Conservation (phyloP, 257 asterid species). For the Eustoma russellianum region DNA sequence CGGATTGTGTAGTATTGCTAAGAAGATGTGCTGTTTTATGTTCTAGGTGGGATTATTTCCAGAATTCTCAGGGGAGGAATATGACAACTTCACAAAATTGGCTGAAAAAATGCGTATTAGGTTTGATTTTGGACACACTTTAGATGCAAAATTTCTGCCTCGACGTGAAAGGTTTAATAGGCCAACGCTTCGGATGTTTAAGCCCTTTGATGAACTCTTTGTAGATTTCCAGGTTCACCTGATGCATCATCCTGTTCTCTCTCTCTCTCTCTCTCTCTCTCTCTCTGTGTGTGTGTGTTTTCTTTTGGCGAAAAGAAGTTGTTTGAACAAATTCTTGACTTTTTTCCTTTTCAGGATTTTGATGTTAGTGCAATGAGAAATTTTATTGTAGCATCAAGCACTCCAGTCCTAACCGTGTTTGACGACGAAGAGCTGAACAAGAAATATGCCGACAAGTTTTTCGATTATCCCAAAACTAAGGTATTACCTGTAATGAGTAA, state of each 20-base stretch:
- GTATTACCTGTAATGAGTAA: slow-evolving; percentile 14
- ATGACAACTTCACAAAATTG: slow-evolving; percentile 37
- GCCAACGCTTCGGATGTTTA: slow-evolving; percentile 61
- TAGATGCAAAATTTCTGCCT: slow-evolving; percentile 57
- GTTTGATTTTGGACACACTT: slow-evolving; percentile 57
- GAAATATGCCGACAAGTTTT: slow-evolving; percentile 44
- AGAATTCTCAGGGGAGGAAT: slow-evolving; percentile 53
- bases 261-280: too few relatives aligned
- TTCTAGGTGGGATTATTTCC: too few relatives aligned
- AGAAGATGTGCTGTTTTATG: too few relatives aligned
- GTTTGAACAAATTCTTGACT: background rate
- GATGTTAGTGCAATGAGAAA: slow-evolving; percentile 45
- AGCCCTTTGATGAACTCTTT: slow-evolving; percentile 69
- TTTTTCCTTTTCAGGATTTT: slow-evolving; percentile 41
- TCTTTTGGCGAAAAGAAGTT: background rate
- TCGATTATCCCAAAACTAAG: slow-evolving; percentile 35
- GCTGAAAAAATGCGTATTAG: slow-evolving; percentile 68
- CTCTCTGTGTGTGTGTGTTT: too few relatives aligned
- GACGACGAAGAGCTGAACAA: slow-evolving; percentile 36
- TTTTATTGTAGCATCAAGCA: slow-evolving; percentile 38
- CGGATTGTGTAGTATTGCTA: too few relatives aligned
- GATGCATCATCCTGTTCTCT: too few relatives aligned
- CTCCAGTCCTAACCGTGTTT: slow-evolving; percentile 51
- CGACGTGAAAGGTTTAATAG: slow-evolving; percentile 47
- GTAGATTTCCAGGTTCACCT: slow-evolving; percentile 52